Percentiles rank a stretch among this genome's conserved stretches.
phyloP scores from a whole-genome alignment of 2,329 filamentous ascomycete species.

The Blumeria hordei region DNA sequence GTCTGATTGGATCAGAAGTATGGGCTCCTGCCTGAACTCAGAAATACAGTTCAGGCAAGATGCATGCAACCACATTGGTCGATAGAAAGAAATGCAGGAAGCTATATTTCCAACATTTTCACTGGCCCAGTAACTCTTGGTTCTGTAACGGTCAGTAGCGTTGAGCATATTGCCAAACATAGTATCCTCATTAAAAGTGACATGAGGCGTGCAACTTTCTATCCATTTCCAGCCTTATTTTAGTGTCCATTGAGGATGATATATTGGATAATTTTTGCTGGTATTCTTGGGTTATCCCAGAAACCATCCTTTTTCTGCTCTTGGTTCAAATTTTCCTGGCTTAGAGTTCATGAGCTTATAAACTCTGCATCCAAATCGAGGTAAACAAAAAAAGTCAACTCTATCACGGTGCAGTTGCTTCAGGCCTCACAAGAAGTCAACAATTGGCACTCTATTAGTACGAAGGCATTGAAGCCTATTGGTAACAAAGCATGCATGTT shows the following conservation, averaged over 20 bases:
- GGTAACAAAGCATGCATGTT: neutral
- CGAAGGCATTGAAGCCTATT: neutral
- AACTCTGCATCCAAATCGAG: neutral
- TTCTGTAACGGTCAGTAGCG: neutral
- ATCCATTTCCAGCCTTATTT: neutral
- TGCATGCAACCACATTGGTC: no score
- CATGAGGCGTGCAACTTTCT: neutral
- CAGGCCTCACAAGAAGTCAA: neutral
- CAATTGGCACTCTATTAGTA: neutral
- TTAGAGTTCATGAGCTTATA: neutral
- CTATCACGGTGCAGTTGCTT: neutral
- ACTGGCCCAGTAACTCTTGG: neutral
- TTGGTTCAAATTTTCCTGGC: neutral
- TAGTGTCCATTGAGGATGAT: neutral
- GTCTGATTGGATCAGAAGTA: no score
- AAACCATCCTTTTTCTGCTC: conserved; percentile 1
- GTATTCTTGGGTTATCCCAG: neutral
- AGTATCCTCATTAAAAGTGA: neutral
- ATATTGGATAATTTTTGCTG: neutral
- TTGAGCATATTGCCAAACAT: neutral
- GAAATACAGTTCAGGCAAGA: no score
- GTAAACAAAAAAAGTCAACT: neutral
- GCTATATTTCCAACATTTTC: no score
- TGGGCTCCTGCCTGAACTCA: no score
- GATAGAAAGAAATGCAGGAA: no score